Base-by-base conservation (phyloP, 768 basidiomycete species). In the Piloderma croceum region DNA sequence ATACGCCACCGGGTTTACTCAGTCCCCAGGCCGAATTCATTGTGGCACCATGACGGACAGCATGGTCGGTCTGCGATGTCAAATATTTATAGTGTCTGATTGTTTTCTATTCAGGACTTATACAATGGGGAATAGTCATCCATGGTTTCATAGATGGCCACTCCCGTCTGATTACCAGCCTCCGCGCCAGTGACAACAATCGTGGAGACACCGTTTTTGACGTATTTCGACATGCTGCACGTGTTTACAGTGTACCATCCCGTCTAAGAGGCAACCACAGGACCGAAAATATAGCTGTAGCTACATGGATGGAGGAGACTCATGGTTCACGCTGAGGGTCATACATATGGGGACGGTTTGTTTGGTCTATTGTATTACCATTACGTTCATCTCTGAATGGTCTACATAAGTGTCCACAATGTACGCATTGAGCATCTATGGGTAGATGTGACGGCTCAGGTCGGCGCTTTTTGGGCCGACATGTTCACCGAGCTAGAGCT, bases 401-500 rank as follows among this genome's bases (percentile, higher is more conserved):
- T 21, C 11, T 43, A 7, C 37, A 67, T 64, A 32, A 64, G 61
- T 49, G 61, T 70, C 9, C 61, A 70, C 42, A 71, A 69, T 34
- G 63, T 57, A 5, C 52, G 63, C 0, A 65, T 69, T 23, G 65
- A 71, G 34, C 48, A 59, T 2, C 47, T 70, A 1, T 71, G 69
- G 67, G 51, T 51, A 19, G 63, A 70, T 47, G 38, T 65, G 57
- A 69, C 62, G 0, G 13, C 29, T 13, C 58, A 56, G 0, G 54
- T 67, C 44, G 62, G 65, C 3, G 42, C 60, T 5, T 62, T 61
- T 40, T 62, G 72, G 52, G 70, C 67, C 35, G 54, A 69, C 37
- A 72, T 77, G 51, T 77, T 77, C 50, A 62, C 64, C 2, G 61
- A 68, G 6, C 54, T 77, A 15, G 74, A 77, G 39, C 24, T 40